Conservation (phyloP, 2,329 filamentous ascomycete genomes). For the Ustulina deusta region DNA sequence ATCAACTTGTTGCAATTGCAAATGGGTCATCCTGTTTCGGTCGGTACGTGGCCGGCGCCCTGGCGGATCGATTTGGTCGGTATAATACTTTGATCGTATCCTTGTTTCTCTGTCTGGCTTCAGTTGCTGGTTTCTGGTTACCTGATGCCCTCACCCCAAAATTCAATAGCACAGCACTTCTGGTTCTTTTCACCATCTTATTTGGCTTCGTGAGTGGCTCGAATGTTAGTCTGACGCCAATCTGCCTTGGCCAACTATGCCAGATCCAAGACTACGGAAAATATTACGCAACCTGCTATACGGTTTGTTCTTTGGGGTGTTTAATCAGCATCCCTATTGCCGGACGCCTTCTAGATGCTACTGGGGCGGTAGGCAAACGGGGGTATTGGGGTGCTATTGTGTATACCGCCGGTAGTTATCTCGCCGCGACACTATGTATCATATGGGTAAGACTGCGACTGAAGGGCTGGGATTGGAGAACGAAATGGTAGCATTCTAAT, state of each 20-base stretch:
- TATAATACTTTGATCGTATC: constrained; percentile 31
- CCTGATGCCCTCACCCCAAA: constrained; percentile 19
- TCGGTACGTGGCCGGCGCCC: constrained; percentile 22
- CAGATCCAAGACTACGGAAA: constrained; percentile 28
- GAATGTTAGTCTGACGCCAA: constrained; percentile 28
- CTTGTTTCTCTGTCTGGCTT: constrained; percentile 22
- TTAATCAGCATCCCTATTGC: constrained; percentile 32
- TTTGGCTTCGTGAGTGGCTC: constrained; percentile 29
- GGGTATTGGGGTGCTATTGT: constrained; percentile 27
- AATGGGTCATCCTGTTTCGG: constrained; percentile 31
- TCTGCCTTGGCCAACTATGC: constrained; percentile 26
- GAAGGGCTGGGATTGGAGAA: constrained; percentile 27
- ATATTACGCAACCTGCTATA: constrained; percentile 31
- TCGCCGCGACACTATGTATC: constrained; percentile 20
- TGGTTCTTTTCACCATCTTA: constrained; percentile 20
- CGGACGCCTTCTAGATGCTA: constrained; percentile 26
- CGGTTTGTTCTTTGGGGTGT: constrained; percentile 24
- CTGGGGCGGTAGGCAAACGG: constrained; percentile 17
- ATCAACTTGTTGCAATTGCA: constrained; percentile 28
- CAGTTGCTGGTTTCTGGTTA: constrained; percentile 28
- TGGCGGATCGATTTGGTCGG: constrained; percentile 20
- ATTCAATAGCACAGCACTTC: constrained; percentile 14
- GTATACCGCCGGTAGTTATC: constrained; percentile 27
- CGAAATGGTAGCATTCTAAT: constrained; percentile 16
- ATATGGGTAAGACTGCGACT: constrained; percentile 28